Evolutionary conservation across 192 early-diverging fungal genomes (phyloP).

Genomic region (Powellomyces hirtus): DNA sequence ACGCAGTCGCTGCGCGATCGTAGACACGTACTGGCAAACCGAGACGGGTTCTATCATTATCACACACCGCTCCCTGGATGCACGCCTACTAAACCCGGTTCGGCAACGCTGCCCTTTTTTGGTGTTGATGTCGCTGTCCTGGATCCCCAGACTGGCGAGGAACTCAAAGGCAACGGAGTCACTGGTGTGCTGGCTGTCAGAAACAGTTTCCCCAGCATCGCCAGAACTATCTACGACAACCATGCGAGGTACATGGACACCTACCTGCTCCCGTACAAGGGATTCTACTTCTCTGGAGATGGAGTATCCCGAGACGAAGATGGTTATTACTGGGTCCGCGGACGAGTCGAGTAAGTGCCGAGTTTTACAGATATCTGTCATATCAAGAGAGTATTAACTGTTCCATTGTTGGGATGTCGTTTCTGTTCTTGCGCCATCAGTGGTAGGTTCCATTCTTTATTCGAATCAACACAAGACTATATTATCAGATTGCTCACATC

Average conservation of each 20-base stretch:
- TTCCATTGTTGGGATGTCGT: background rate
- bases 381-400: too few species aligned
- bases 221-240: conserved; percentile 86
- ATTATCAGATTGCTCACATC: too few species aligned
- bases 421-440: background rate
- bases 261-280: conserved; percentile 85
- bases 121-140: conserved; percentile 86
- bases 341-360: conserved; percentile 65
- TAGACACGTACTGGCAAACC: conserved; percentile 85
- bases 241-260: conserved; percentile 92
- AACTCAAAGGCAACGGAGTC: conserved; percentile 80
- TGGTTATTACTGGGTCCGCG: conserved; percentile 95
- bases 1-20: conserved; percentile 80
- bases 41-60: conserved; percentile 94
- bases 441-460: conserved; percentile 2
- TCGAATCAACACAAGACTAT: too few species aligned
- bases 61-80: conserved; percentile 88
- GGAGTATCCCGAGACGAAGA: conserved; percentile 88
- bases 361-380: too few species aligned
- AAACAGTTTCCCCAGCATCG: conserved; percentile 87
- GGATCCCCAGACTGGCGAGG: conserved; percentile 80
- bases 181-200: conserved; percentile 89
- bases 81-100: conserved; percentile 87
- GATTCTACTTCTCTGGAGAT: conserved; percentile 96
- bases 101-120: conserved; percentile 96